Evolutionary conservation across 768 basidiomycete genomes (phyloP), one percentile per base, ranked within the genome.

Genomic region (Daedaleopsis nitida): DNA sequence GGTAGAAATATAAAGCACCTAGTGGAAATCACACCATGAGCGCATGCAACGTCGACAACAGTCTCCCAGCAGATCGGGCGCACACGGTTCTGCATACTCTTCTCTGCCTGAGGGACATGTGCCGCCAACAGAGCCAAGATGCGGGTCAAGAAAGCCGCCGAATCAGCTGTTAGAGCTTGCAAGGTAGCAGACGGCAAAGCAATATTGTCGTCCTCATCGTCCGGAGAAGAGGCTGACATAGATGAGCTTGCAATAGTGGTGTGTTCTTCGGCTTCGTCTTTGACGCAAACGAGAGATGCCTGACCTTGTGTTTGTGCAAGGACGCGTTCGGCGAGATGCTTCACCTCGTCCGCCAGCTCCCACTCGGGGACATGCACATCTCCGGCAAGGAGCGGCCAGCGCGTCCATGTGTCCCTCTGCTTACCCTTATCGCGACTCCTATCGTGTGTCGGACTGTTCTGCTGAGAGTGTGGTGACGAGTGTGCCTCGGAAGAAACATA

Each of bases 331-430:
- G 80, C 79, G 34, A 91, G 67, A 2, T 77, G 69, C 21, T 72
- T 72, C 10, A 92, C 78, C 72, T 92, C 91, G 64, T 92, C 91
- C 50, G 85, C 80, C 21, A 93, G 74, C 10, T 74, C 74, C 86
- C 87, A 92, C 73, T 91, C 86, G 1, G 91, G 89, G 10, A 82
- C 75, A 23, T 80, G 76, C 16, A 89, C 80, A 66, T 92, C 88
- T 16, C 77, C 76, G 3, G 78, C 66, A 17, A 85, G 79, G 53
- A 92, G 80, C 1, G 91, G 91, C 91, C 91, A 93, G 8, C 85
- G 78, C 0, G 90, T 91, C 89, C 89, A 92, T 0, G 75, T 76
- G 66, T 88, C 83, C 68, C 69, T 72, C 43, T 38, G 34, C 52
- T 65, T 59, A 21, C n/a, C 45, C 67, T 68, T 65, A 68, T 71